Percentiles rank a stretch among this genome's conserved stretches.
Evolutionary conservation across 495 filamentous ascomycete genomes (phyloP).

Genomic region (Wilcoxina mikolae): DNA sequence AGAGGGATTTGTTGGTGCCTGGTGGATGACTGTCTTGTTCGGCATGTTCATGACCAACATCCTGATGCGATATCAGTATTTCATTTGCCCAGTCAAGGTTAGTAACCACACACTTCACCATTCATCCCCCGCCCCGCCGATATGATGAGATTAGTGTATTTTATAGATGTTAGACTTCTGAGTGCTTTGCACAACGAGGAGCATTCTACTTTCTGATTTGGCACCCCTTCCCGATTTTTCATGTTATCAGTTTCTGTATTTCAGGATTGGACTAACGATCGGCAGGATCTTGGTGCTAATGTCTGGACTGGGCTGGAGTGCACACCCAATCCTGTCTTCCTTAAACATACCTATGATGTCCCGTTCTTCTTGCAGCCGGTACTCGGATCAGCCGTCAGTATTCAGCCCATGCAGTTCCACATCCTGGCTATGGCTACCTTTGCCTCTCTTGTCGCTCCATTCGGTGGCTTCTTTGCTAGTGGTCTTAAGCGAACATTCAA

Average conservation of each 20-base stretch:
- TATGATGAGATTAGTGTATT: conserved; percentile 21
- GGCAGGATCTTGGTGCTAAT: conserved; percentile 74
- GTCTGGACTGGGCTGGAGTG: conserved; percentile 83
- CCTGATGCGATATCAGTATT: conserved; percentile 87
- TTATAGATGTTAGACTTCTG: conserved; percentile 28
- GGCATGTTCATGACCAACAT: conserved; percentile 71
- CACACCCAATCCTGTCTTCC: conserved; percentile 82
- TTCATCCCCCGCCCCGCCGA: not conserved
- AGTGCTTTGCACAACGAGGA: conserved; percentile 19
- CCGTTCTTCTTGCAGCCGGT: conserved; percentile 49
- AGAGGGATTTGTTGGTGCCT: conserved; percentile 93
- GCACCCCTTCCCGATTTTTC: not conserved
- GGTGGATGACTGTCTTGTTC: conserved; percentile 84
- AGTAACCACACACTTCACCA: conserved; percentile 15
- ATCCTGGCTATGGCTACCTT: conserved; percentile 83
- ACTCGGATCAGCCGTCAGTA: conserved; percentile 39
- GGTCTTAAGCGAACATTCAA: conserved; percentile 98
- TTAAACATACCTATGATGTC: conserved; percentile 62
- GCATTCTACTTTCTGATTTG: conserved; percentile 14
- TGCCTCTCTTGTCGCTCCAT: conserved; percentile 91
- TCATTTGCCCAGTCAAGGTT: conserved; percentile 91
- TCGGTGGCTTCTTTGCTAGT: conserved; percentile 96
- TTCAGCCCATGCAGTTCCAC: conserved; percentile 90
- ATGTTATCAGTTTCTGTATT: not conserved
- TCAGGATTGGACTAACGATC: not conserved